Base-by-base conservation (phyloP, 1,284 basidiomycete species). In the Ustanciosporium gigantosporum region DNA sequence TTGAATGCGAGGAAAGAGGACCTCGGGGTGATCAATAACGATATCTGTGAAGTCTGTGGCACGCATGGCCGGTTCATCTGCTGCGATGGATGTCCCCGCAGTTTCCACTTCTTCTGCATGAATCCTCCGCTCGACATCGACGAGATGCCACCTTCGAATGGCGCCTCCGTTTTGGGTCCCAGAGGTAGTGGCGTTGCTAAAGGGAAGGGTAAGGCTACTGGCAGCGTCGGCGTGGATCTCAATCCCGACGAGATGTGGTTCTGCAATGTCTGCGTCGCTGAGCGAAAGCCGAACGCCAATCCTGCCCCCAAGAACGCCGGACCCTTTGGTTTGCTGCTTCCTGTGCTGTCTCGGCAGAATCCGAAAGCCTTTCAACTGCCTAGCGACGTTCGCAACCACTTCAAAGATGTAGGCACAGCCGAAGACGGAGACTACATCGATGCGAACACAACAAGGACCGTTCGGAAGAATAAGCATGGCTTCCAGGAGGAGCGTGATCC, bases 31-130 rank as follows among this genome's bases (percentile, higher is more conserved):
- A 81, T 86, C 46, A 97, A 97, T 79, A 87, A 96, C 77, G 93
- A 97, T 78, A 90, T 90, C 73, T 97, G 93, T 78, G 93, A 91
- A 41, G 85, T 90, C 2, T 97, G 94, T 79, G 84, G 87, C 22
- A 82, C 83, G 13, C 81, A 81, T 39, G 84, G 84, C 22, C 89
- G 92, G 46, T 97, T 96, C 78, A 61, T 81, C 9, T 81, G 80
- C 62, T 99, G 94, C 79, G 94, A 98, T 77, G 92, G 93, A 13
- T 99, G 95, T 77, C 90, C 94, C 24, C 83, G 89, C 61, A 91
- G 91, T 19, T 99, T 96, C 79, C 94, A 99, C 80, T 86, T 97
- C 56, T 87, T 87, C 84, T 99, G 94, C 79, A 84, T 98, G 69
- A 89, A 96, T 77, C 94, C 94, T 32, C 94, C 94, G 19, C 85